Evolutionary conservation across 2,329 filamentous ascomycete species (phyloP).

Genomic region (Zymoseptoria ardabiliae): DNA sequence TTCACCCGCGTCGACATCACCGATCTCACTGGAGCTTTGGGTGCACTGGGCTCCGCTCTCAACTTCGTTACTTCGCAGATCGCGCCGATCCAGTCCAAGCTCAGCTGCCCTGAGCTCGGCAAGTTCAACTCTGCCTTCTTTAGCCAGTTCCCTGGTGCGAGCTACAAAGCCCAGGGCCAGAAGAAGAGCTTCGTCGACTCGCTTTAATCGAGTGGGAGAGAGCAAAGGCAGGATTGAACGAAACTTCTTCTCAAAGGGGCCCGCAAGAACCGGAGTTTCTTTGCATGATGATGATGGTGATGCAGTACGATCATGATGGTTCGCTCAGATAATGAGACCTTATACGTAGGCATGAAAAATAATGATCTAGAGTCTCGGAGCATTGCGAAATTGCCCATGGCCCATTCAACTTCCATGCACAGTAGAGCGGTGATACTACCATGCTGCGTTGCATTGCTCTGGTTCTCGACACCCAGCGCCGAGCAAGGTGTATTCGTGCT

Average conservation of each 20-base stretch:
- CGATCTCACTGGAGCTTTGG: constrained; percentile 29
- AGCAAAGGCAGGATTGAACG: neutral
- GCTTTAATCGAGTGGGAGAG: neutral
- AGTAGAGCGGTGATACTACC: no score
- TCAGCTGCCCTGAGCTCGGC: constrained; percentile 3
- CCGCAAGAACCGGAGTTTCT: neutral
- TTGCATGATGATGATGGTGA: neutral
- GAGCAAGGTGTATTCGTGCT: no score
- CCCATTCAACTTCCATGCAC: no score
- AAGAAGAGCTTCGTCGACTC: neutral
- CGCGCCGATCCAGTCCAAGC: neutral
- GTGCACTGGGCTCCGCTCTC: neutral
- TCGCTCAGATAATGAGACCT: neutral
- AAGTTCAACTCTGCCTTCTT: constrained; percentile 1
- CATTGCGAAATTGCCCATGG: neutral
- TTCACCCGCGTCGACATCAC: constrained; percentile 29
- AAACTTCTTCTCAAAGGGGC: no score
- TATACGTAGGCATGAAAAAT: neutral
- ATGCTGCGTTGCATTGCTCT: no score
- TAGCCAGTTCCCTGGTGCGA: constrained; percentile 1
- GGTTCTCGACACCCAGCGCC: no score
- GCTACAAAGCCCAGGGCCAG: neutral
- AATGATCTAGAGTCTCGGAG: neutral
- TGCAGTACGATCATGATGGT: neutral
- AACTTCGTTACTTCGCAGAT: neutral